Conservation (phyloP, 2,329 filamentous ascomycete species). For the Aspergillus neoniger region DNA sequence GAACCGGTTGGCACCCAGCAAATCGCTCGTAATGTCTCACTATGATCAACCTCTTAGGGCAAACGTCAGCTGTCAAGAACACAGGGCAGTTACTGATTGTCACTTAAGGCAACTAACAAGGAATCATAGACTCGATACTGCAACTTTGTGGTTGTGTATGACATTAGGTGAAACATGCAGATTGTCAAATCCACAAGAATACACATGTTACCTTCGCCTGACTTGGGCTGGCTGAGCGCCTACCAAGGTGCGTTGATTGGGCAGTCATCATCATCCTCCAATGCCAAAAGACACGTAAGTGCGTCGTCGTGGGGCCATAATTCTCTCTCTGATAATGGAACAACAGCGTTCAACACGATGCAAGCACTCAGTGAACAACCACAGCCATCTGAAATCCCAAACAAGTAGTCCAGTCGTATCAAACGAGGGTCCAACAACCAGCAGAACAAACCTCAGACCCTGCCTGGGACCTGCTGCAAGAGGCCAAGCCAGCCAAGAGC, state of each 20-base stretch:
- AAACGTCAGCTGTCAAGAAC: not conserved
- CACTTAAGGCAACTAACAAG: not conserved
- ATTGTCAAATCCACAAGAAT: not conserved
- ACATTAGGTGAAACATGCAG: not conserved
- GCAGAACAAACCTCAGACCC: not conserved
- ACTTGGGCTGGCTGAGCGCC: not conserved
- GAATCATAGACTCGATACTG: not conserved
- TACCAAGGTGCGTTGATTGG: not conserved
- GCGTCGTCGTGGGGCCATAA: not conserved
- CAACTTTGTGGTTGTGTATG: not conserved
- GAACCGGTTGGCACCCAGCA: not conserved
- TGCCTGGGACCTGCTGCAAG: not conserved
- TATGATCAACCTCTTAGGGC: no score
- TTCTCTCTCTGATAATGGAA: not conserved
- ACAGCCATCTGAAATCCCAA: not conserved
- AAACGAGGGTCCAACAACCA: not conserved
- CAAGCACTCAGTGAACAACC: not conserved
- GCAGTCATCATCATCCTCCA: not conserved
- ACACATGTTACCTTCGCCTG: not conserved
- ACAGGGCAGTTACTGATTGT: not conserved
- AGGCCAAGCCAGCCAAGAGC: not conserved
- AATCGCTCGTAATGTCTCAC: not conserved
- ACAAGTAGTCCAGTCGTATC: not conserved
- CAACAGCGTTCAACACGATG: not conserved
- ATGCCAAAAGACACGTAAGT: not conserved